phyloP scores from a whole-genome alignment of 805 yeast genomes.

The Ogataea methanolica region DNA sequence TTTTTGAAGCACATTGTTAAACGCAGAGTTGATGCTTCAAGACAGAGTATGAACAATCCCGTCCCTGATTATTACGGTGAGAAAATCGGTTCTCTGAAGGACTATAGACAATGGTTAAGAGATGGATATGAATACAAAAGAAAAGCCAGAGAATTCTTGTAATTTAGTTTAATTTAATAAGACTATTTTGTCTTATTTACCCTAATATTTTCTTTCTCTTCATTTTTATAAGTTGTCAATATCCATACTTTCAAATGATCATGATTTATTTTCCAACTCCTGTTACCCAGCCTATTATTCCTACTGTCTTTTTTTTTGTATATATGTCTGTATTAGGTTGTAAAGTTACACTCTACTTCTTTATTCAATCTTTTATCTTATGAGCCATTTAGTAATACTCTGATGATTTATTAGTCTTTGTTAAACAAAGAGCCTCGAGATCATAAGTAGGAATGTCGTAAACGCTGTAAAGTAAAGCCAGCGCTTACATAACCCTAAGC shows the following conservation, averaged over 20 bases:
- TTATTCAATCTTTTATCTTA: no score
- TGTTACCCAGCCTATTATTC: no score
- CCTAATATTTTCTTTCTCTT: neutral
- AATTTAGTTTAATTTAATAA: slow-evolving; percentile 7
- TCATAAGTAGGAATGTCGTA: no score
- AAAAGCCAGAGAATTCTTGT: slow-evolving; percentile 72
- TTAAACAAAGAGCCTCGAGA: no score
- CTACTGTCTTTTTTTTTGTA: no score
- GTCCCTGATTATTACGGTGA: slow-evolving; percentile 99
- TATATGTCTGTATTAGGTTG: no score
- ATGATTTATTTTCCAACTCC: no score
- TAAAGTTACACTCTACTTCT: no score
- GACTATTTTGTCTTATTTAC: neutral
- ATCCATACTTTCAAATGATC: neutral
- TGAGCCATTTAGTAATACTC: no score
- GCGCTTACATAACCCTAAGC: no score
- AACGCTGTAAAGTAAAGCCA: no score
- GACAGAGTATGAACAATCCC: slow-evolving; percentile 87
- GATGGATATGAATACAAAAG: slow-evolving; percentile 89
- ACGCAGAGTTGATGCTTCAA: slow-evolving; percentile 88
- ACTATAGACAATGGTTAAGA: slow-evolving; percentile 92
- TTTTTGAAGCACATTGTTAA: slow-evolving; percentile 70
- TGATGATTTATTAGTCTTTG: no score
- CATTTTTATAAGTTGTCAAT: neutral
- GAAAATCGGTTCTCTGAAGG: slow-evolving; percentile 79